Evolutionary conservation across 345 rosid species (phyloP).

Genomic region (Pistacia vera): DNA sequence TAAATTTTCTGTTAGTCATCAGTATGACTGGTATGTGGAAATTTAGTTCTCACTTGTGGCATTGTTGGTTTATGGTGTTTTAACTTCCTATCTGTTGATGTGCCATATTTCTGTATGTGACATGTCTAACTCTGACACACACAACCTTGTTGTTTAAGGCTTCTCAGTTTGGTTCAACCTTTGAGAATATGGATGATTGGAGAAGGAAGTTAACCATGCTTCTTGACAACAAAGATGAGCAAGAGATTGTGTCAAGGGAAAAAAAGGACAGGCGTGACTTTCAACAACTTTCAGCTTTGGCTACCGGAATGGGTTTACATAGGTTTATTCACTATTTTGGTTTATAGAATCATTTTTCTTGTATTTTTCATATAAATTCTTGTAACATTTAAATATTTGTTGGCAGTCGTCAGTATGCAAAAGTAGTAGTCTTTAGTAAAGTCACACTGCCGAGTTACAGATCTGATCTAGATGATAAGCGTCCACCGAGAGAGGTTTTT

Average conservation of each 20-base stretch:
- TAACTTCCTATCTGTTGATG: background rate
- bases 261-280: constrained; percentile 94
- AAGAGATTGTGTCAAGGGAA: constrained; percentile 86
- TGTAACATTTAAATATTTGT: constrained; percentile 26
- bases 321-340: constrained; percentile 41
- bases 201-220: constrained; percentile 82
- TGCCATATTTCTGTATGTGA: background rate
- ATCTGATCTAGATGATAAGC: constrained; percentile 90
- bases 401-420: constrained; percentile 81
- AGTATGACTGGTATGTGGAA: background rate
- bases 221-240: constrained; percentile 70
- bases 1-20: background rate
- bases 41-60: background rate
- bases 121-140: constrained; percentile 2
- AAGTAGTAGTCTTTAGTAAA: constrained; percentile 80
- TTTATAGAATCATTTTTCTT: background rate
- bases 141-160: constrained; percentile 18
- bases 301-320: constrained; percentile 79
- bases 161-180: constrained; percentile 63
- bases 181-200: constrained; percentile 88
- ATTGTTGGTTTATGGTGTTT: background rate
- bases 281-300: constrained; percentile 73
- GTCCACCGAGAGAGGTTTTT: constrained; percentile 95
- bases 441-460: constrained; percentile 87
- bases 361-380: constrained; percentile 8